Evolutionary conservation across 331 rosid genomes (phyloP).

Genomic region (Malus hybrid): DNA sequence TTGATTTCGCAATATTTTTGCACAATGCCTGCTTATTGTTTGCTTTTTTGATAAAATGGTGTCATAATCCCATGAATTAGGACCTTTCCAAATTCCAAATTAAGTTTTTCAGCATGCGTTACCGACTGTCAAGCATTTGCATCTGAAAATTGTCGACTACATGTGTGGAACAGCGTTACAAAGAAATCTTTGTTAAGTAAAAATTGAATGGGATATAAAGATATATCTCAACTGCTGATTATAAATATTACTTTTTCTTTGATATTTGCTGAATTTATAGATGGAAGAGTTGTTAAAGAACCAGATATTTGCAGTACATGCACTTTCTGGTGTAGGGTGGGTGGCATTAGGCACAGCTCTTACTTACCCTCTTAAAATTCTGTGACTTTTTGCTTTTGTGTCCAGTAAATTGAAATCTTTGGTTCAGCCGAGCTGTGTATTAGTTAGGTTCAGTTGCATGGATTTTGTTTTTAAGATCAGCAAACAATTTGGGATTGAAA

Average conservation of each 20-base stretch:
- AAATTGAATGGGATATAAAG: neutral
- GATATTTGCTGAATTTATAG: conserved; percentile 6
- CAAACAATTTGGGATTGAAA: too few relatives aligned
- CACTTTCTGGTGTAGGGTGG: conserved; percentile 58
- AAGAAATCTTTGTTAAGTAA: neutral
- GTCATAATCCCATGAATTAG: neutral
- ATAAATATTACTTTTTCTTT: neutral
- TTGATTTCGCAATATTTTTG: neutral
- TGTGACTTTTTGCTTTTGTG: too few relatives aligned
- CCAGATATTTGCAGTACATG: conserved; percentile 48
- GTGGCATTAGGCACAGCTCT: conserved; percentile 60
- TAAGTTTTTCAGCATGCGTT: neutral
- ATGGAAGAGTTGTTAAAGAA: conserved; percentile 60
- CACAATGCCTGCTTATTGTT: neutral
- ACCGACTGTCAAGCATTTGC: neutral
- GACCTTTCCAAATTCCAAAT: neutral
- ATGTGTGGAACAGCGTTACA: neutral
- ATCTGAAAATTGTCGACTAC: neutral
- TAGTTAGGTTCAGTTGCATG: too few relatives aligned
- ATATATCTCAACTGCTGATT: neutral
- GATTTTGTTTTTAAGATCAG: too few relatives aligned
- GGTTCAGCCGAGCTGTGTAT: too few relatives aligned
- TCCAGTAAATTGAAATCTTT: too few relatives aligned
- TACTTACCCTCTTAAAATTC: conserved; percentile 48
- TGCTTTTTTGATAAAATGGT: neutral